Evolutionary conservation across 73 alveolate genomes (phyloP).

Genomic region (Vitrella brassicaformis): DNA sequence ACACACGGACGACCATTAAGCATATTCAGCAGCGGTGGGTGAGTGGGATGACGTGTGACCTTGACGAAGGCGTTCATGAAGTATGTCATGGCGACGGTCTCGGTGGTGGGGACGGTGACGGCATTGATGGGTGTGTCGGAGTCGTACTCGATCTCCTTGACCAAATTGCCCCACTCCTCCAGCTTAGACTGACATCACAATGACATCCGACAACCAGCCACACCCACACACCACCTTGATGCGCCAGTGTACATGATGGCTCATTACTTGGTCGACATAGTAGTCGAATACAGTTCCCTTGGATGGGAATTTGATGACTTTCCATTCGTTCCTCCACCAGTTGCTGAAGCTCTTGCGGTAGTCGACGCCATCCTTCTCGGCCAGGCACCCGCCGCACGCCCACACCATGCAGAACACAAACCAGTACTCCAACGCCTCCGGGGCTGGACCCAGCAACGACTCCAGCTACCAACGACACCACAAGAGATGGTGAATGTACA

Average conservation of each 20-base stretch:
- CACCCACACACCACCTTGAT: no score
- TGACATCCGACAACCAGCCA: no score
- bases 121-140: conserved; percentile 62
- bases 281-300: conserved; percentile 92
- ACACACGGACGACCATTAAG: neutral
- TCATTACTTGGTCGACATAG: conserved; percentile 67
- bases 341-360: conserved; percentile 96
- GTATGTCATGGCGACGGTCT: conserved; percentile 70
- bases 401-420: conserved; percentile 95
- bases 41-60: no score
- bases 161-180: conserved; percentile 78
- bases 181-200: conserved; percentile 72
- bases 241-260: no score
- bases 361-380: conserved; percentile 97
- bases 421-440: conserved; percentile 19
- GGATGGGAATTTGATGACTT: conserved; percentile 96
- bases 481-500: no score
- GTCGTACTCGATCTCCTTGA: conserved; percentile 53
- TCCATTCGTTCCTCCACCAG: conserved; percentile 99
- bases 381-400: conserved; percentile 93
- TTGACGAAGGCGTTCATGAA: conserved; percentile 43
- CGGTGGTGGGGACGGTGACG: conserved; percentile 95
- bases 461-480: no score
- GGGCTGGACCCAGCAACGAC: neutral
- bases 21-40: neutral